Conservation (phyloP, 805 yeast species). For the Myxozyma melibiosi region DNA sequence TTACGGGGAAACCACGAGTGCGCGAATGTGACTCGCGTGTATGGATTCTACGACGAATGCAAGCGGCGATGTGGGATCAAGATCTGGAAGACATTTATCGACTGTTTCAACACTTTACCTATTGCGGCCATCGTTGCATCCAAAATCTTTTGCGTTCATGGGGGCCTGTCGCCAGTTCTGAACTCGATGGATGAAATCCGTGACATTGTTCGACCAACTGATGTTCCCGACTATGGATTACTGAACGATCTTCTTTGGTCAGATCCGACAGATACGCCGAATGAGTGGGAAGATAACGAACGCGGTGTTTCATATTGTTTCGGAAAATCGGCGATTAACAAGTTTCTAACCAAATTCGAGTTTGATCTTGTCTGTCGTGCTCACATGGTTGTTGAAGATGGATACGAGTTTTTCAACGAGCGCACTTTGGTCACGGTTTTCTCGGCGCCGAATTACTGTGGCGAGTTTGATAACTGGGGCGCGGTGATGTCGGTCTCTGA, state of each 20-base stretch:
- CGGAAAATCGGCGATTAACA: conserved; percentile 76
- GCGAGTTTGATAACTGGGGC: conserved; percentile 93
- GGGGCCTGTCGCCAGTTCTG: conserved; percentile 77
- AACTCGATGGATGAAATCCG: conserved; percentile 74
- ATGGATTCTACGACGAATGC: conserved; percentile 98
- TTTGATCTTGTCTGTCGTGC: conserved; percentile 83
- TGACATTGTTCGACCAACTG: conserved; percentile 77
- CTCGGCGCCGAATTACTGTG: conserved; percentile 76
- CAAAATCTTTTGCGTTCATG: conserved; percentile 89
- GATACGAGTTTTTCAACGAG: conserved; percentile 75
- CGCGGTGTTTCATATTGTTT: conserved; percentile 82
- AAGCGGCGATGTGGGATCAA: conserved; percentile 89
- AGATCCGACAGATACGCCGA: conserved; percentile 79
- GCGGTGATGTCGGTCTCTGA: conserved; percentile 98
- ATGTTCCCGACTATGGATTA: conserved; percentile 81
- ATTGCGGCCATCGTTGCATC: conserved; percentile 95
- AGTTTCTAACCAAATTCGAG: conserved; percentile 70
- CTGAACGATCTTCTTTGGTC: conserved; percentile 80
- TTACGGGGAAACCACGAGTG: conserved; percentile 97
- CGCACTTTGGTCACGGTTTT: conserved; percentile 71
- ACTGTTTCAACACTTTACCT: conserved; percentile 93
- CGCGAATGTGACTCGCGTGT: conserved; percentile 93
- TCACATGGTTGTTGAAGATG: conserved; percentile 86
- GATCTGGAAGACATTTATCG: conserved; percentile 91
- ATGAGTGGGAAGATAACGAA: conserved; percentile 88